Evolutionary conservation across 2,329 filamentous ascomycete species (phyloP), one percentile per base, ranked within the genome.

Genomic region (Coniella lustricola): DNA sequence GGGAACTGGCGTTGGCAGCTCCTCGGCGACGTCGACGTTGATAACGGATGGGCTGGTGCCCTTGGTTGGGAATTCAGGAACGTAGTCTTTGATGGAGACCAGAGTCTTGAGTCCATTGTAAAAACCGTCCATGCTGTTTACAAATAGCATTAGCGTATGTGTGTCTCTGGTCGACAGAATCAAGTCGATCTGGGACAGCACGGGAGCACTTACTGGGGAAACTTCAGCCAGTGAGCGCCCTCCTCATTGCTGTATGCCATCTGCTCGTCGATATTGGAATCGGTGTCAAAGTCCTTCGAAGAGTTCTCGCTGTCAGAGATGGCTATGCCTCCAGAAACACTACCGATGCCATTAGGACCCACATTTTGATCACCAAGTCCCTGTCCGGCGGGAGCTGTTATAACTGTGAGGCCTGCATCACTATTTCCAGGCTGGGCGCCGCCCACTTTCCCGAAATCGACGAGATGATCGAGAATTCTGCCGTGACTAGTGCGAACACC

Each of bases 71-170:
- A 89, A 95, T 62, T 95, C 89, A 0, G 87, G 78, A 13, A 75
- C 68, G 54, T 90, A 85, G 7, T 82, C 70, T 8, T 72, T 67
- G 41, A 78, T 72, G 21, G 76, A 69, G 2, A 90, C 81, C 49
- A 95, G 64, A 0, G 80, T 79, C 56, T 83, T 79, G 48, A 95
- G 73, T 4, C 90, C 90, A 35, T 85, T 82, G 64, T 87, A 89
- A 63, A 91, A 95, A 38, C 85, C 78, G 56, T 84, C 81, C 47
- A 95, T 81, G 57, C 91, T 94, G 25, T 29, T 10, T 5, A 54
- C 29, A 31, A 0, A 17, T 17, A 49, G 49, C 34, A 31, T 62
- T 51, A 59, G 50, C 18, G 18, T 12, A 29, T 10, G 25, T 29
- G 5, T 29, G 5, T 29, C 10, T 29, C 25, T 29, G 10, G 25